These are phyloP conservation scores for Alternaria sp. DNA, from an alignment of 2,329 filamentous ascomycete genomes.

Conservation along the genomic window DNA sequence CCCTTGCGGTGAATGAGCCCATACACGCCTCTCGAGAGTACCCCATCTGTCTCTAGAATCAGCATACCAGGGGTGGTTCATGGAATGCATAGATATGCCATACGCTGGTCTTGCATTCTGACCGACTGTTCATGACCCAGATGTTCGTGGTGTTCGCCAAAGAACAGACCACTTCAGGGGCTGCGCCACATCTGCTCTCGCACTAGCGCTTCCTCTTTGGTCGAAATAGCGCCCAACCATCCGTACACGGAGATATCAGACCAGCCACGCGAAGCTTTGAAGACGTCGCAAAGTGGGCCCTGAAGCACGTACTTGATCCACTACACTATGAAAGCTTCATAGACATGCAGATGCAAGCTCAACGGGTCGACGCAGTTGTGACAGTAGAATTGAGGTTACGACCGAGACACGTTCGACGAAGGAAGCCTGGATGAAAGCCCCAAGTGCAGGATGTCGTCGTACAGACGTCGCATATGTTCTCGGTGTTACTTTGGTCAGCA, in stretches of 20 bases:
- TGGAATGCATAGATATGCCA: not conserved
- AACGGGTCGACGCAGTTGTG: not conserved
- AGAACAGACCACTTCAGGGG: conserved; percentile 10
- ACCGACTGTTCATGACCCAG: not conserved
- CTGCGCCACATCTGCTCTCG: conserved; percentile 11
- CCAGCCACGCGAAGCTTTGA: not conserved
- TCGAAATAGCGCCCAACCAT: not conserved
- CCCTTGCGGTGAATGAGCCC: not conserved
- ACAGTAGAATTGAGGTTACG: not conserved
- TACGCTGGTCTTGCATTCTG: not conserved
- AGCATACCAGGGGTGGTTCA: not conserved
- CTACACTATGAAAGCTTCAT: not conserved
- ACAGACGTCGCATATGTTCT: not conserved
- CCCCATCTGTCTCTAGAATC: not conserved
- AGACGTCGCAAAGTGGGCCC: not conserved
- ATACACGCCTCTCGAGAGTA: not conserved
- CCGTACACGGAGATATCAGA: conserved; percentile 3
- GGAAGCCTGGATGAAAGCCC: not conserved
- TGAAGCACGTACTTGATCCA: not conserved
- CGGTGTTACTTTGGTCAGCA: not conserved
- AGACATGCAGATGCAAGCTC: not conserved
- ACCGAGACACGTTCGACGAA: not conserved
- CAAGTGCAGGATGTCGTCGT: not conserved
- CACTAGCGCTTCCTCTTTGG: conserved; percentile 3
- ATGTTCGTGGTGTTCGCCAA: conserved; percentile 14